phyloP scores from a whole-genome alignment of 371 early-diverging fungal species.

The Zopfochytrium polystomum region DNA sequence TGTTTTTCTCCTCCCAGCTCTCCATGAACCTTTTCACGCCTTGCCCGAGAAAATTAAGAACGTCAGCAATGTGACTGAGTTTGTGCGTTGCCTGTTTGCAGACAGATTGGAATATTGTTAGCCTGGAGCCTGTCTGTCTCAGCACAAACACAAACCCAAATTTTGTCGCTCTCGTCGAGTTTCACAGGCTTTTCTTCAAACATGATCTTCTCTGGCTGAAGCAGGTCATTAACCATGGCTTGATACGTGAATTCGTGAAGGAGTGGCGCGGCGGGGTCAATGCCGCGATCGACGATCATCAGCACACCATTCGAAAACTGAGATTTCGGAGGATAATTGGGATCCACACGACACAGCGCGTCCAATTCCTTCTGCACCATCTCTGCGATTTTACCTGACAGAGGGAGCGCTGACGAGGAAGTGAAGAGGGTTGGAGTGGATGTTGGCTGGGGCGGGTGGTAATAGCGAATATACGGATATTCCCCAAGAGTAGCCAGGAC shows the following conservation, averaged over 20 bases:
- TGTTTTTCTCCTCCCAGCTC: no score
- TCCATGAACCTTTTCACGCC: slow-evolving; percentile 73
- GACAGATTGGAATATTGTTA: background rate
- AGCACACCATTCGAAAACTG: slow-evolving; percentile 69
- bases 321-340: slow-evolving; percentile 60
- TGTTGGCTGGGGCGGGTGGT: slow-evolving; percentile 50
- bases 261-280: slow-evolving; percentile 85
- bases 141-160: slow-evolving; percentile 25
- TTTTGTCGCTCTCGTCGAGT: slow-evolving; percentile 38
- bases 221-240: slow-evolving; percentile 88
- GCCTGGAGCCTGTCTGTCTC: background rate
- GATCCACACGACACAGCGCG: slow-evolving; percentile 52
- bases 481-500: slow-evolving; percentile 48
- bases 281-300: slow-evolving; percentile 85
- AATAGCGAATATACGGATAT: slow-evolving; percentile 83
- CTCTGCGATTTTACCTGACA: slow-evolving; percentile 34
- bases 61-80: slow-evolving; percentile 86
- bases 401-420: slow-evolving; percentile 14
- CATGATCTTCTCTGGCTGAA: slow-evolving; percentile 64
- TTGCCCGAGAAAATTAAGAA: slow-evolving; percentile 69
- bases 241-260: slow-evolving; percentile 97
- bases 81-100: slow-evolving; percentile 12
- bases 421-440: slow-evolving; percentile 13
- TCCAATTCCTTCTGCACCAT: slow-evolving; percentile 66
- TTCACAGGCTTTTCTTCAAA: slow-evolving; percentile 27